Evolutionary conservation across 495 filamentous ascomycete genomes (phyloP).

Genomic region (Xylaria bambusicola): DNA sequence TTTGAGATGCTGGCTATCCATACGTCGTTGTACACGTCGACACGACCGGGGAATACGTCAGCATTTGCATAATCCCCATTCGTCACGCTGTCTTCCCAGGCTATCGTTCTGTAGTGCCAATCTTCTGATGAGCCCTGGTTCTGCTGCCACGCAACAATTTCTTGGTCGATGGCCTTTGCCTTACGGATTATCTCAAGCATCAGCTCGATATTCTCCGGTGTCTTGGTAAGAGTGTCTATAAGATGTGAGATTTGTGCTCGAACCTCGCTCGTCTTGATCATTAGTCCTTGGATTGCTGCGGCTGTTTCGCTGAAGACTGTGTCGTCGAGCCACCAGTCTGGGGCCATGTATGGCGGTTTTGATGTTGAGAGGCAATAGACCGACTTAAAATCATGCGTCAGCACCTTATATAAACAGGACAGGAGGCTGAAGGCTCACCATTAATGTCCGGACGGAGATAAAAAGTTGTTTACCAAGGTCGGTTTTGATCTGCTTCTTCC

Average conservation of each 20-base stretch:
- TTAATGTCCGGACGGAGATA: slow-evolving; percentile 52
- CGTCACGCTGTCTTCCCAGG: slow-evolving; percentile 45
- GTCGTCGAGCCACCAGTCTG: slow-evolving; percentile 55
- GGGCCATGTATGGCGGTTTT: slow-evolving; percentile 48
- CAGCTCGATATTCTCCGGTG: slow-evolving; percentile 39
- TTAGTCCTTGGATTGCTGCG: slow-evolving; percentile 42
- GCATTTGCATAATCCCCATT: slow-evolving; percentile 41
- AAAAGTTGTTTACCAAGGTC: slow-evolving; percentile 52
- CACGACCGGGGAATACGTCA: slow-evolving; percentile 52
- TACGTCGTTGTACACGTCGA: slow-evolving; percentile 54
- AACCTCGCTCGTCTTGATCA: slow-evolving; percentile 48
- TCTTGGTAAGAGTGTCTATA: slow-evolving; percentile 37
- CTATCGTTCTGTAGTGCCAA: slow-evolving; percentile 45
- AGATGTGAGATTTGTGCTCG: slow-evolving; percentile 46
- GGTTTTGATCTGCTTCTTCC: slow-evolving; percentile 51
- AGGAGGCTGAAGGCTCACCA: slow-evolving; percentile 39
- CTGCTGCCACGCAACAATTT: slow-evolving; percentile 46
- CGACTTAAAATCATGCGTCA: slow-evolving; percentile 30
- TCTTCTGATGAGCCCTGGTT: slow-evolving; percentile 33
- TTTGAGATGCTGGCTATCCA: slow-evolving; percentile 53
- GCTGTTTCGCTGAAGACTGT: slow-evolving; percentile 43
- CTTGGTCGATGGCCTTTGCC: slow-evolving; percentile 44
- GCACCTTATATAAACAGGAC: neutral
- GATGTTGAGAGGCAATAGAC: slow-evolving; percentile 49
- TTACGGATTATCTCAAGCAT: slow-evolving; percentile 45